Evolutionary conservation across 805 yeast species (phyloP), one percentile per base, ranked within the genome.

Genomic region (Maudiozyma turicensis): DNA sequence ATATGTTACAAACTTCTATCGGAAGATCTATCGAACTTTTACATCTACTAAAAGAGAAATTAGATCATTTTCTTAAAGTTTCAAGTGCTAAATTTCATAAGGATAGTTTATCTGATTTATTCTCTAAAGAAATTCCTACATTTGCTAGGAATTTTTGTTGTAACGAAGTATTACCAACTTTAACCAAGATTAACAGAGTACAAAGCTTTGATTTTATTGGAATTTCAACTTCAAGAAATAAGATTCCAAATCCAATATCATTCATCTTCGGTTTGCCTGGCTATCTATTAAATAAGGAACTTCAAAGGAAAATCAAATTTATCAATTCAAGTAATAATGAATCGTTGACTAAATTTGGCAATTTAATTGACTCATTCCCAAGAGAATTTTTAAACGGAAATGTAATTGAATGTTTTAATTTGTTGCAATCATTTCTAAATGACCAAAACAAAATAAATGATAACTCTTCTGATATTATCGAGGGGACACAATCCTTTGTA

Each of bases 1-100:
- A 60, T 46, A 50, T 54, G 3, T 37, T 63, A 29, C 67, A 63
- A 47, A 54, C 57, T 9, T 46, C 56, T 26, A 38, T 48, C 28
- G 5, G 37, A 32, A 39, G 34, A n/a, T 10, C 39, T 4, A 15
- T 42, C 31, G 28, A 40, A 20, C 3, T 43, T 5, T 20, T 40
- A 28, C 15, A 31, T 20, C 38, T 57, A 52, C 8, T 46, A n/a
- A 10, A 47, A 47, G 45, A 37, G 48, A 54, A 34, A 40, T 50
- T 9, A 15, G 40, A n/a, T n/a, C 26, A 31, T 15, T 35, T 35
- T 29, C 15, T 38, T 26, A 20, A n/a, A 39, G 28, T 31, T 20
- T 29, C 30, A 14, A 14, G 30, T 9, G 30, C 30, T 7, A 37
- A 38, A 5, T 7, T 35, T 13, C 14, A 35, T 35, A 11, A 11